Evolutionary conservation across 2,329 filamentous ascomycete genomes (phyloP).

Genomic region (Neopestalotiopsis sp.): DNA sequence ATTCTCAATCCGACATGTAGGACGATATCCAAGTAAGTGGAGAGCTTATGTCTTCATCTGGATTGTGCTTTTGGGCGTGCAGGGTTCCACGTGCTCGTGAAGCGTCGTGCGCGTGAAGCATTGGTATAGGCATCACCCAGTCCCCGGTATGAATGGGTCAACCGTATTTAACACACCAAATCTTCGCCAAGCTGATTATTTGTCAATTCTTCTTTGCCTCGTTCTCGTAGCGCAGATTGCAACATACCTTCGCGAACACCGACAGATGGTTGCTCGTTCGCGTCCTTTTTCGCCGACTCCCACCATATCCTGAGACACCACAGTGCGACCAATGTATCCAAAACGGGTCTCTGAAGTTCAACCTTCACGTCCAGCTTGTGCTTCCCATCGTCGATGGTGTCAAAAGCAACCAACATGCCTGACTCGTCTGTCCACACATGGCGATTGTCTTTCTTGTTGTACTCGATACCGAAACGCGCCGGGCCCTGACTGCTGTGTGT

Average conservation of each 20-base stretch:
- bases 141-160: too few species aligned
- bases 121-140: too few species aligned
- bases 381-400: not conserved
- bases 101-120: too few species aligned
- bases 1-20: too few species aligned
- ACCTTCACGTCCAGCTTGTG: not conserved
- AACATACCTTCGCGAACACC: not conserved
- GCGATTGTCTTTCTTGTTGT: not conserved
- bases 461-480: not conserved
- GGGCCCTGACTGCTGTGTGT: not conserved
- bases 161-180: not conserved
- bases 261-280: not conserved
- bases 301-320: conserved; percentile 4
- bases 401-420: not conserved
- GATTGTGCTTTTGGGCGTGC: too few species aligned
- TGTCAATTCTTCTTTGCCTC: not conserved
- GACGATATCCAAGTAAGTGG: too few species aligned
- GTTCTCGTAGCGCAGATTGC: too few species aligned
- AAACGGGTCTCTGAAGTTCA: not conserved
- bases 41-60: too few species aligned
- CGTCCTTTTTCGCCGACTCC: not conserved
- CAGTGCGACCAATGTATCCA: conserved; percentile 4
- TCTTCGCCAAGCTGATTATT: not conserved
- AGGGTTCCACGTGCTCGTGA: not conserved
- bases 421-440: not conserved